These are phyloP conservation scores for Solanum verrucosum DNA, from an alignment of 257 asterid species.

Conservation along the genomic window DNA sequence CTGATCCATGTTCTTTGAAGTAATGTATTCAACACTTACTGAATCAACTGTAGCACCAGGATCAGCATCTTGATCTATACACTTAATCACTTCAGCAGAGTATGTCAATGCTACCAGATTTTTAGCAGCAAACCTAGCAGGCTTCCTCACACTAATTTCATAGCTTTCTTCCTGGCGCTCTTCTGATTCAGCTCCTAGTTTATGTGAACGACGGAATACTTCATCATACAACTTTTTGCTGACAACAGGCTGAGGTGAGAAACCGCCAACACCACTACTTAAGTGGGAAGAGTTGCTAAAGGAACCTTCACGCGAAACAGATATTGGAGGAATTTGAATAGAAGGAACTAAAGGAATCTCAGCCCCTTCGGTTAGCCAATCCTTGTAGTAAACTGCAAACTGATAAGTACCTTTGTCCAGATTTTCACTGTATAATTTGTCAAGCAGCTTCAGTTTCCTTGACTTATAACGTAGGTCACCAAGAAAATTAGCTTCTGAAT, in stretches of 20 bases:
- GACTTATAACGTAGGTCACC: conserved; percentile 17
- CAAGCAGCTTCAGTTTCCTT: conserved; percentile 32
- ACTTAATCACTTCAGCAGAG: conserved; percentile 19
- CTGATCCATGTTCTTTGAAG: neutral
- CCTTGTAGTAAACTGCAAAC: conserved; percentile 65
- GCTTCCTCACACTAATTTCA: conserved; percentile 30
- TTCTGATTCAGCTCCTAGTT: conserved; percentile 14
- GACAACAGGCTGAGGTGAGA: conserved; percentile 44
- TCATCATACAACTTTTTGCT: conserved; percentile 58
- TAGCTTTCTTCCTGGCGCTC: conserved; percentile 28
- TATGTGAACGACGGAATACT: conserved; percentile 38
- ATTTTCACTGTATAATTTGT: conserved; percentile 35
- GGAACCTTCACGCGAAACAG: conserved; percentile 22
- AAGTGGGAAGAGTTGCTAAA: conserved; percentile 14
- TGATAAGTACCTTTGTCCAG: conserved; percentile 53
- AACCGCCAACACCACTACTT: conserved; percentile 32
- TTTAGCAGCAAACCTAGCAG: conserved; percentile 31
- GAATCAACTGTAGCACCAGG: conserved; percentile 15
- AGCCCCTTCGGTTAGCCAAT: conserved; percentile 61
- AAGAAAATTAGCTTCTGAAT: conserved; percentile 25
- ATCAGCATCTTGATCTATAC: conserved; percentile 12
- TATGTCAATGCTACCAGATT: conserved; percentile 33
- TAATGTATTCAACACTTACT: conserved; percentile 24
- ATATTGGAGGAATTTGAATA: conserved; percentile 34
- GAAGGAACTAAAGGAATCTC: conserved; percentile 51